phyloP scores from a whole-genome alignment of 768 basidiomycete species.

The Rubroboletus satanas region DNA sequence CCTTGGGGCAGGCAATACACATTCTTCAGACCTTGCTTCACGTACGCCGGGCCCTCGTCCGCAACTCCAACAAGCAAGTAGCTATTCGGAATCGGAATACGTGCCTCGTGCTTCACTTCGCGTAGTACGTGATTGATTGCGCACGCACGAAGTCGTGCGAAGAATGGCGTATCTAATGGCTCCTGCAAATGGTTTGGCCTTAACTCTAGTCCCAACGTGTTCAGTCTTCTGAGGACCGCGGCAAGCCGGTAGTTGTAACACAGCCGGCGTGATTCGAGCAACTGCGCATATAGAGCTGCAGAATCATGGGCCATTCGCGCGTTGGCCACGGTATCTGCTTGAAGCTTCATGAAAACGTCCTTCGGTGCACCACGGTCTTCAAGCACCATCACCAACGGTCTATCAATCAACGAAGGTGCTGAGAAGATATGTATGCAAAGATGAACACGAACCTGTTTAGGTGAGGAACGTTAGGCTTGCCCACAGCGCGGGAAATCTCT shows the following conservation, averaged over 20 bases:
- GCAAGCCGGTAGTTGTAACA: slow-evolving; percentile 47
- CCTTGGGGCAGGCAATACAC: slow-evolving; percentile 52
- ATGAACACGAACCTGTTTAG: slow-evolving; percentile 64
- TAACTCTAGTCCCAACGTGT: slow-evolving; percentile 47
- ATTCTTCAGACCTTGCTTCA: slow-evolving; percentile 43
- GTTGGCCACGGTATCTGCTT: slow-evolving; percentile 52
- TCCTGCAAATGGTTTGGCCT: slow-evolving; percentile 31
- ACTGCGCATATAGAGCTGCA: slow-evolving; percentile 40
- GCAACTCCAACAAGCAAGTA: slow-evolving; percentile 76
- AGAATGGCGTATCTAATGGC: slow-evolving; percentile 52
- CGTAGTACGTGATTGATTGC: slow-evolving; percentile 63
- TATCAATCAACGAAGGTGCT: slow-evolving; percentile 23
- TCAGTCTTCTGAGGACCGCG: slow-evolving; percentile 48
- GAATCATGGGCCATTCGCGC: slow-evolving; percentile 60
- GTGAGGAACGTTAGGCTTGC: slow-evolving; percentile 56
- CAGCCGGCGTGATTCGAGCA: slow-evolving; percentile 49
- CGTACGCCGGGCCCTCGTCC: slow-evolving; percentile 74
- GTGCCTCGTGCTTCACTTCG: slow-evolving; percentile 70
- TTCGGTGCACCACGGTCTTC: slow-evolving; percentile 67
- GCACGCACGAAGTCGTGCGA: slow-evolving; percentile 54
- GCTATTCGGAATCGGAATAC: slow-evolving; percentile 66
- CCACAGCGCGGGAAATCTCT: slow-evolving; percentile 69
- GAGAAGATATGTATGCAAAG: not conserved
- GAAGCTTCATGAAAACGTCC: slow-evolving; percentile 58
- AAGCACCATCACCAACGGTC: slow-evolving; percentile 72